Evolutionary conservation across 176 grass and related monocot genomes (phyloP).

Genomic region (Eragrostis curvula): DNA sequence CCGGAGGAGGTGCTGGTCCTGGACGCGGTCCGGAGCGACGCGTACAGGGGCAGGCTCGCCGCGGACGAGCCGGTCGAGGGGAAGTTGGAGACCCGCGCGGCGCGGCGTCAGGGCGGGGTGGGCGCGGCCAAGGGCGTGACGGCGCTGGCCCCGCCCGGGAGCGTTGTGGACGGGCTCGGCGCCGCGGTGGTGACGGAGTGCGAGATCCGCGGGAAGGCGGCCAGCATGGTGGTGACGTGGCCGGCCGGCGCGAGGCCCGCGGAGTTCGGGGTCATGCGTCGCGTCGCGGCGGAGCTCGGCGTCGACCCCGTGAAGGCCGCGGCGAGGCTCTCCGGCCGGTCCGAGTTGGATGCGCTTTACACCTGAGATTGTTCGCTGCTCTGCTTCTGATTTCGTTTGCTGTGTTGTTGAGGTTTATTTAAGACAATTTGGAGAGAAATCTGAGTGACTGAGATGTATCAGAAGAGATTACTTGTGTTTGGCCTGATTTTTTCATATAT

Average conservation of each 20-base stretch:
- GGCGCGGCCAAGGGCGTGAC: constrained; percentile 49
- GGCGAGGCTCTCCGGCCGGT: constrained; percentile 41
- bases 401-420: not conserved
- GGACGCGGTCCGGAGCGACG: constrained; percentile 61
- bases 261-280: constrained; percentile 47
- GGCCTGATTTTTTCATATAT: not conserved
- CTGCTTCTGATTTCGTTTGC: not conserved
- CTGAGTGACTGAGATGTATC: constrained; percentile 16
- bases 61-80: constrained; percentile 71
- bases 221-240: constrained; percentile 82
- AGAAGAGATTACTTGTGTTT: not conserved
- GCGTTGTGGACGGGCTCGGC: constrained; percentile 83
- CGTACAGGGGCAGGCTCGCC: constrained; percentile 68
- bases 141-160: constrained; percentile 67
- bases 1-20: constrained; percentile 76
- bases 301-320: constrained; percentile 47
- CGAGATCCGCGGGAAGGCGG: constrained; percentile 75
- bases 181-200: constrained; percentile 77
- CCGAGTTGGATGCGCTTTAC: constrained; percentile 66
- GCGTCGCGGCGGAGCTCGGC: constrained; percentile 56
- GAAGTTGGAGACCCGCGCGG: constrained; percentile 87
- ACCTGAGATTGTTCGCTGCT: constrained; percentile 38
- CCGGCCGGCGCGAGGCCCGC: constrained; percentile 51
- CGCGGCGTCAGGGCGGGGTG: constrained; percentile 44
- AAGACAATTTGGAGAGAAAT: not conserved